These are phyloP conservation scores for Aspergillus nomiae DNA, from an alignment of 2,329 filamentous ascomycete genomes.

Conservation along the genomic window DNA sequence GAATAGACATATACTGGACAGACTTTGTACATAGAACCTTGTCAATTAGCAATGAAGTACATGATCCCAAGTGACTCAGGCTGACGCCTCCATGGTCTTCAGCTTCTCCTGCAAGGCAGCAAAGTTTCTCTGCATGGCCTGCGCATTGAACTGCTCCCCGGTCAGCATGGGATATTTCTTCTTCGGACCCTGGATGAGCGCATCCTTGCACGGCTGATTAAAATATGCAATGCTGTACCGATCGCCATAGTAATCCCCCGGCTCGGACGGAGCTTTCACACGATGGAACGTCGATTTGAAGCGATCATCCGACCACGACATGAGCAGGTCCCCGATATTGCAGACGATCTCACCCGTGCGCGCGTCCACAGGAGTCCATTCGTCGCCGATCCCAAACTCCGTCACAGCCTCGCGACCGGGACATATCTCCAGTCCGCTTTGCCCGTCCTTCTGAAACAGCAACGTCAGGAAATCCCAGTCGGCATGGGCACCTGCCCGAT, in stretches of 20 bases:
- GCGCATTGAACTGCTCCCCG: conserved; percentile 61
- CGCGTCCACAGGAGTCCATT: conserved; percentile 65
- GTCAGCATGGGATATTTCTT: conserved; percentile 65
- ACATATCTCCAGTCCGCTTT: conserved; percentile 66
- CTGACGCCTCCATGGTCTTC: conserved; percentile 23
- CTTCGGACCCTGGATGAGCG: conserved; percentile 60
- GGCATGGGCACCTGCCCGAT: conserved; percentile 64
- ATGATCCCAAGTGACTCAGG: not conserved
- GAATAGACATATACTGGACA: not conserved
- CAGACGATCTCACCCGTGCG: conserved; percentile 59
- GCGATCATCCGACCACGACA: conserved; percentile 68
- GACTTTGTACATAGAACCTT: not conserved
- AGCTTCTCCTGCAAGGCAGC: conserved; percentile 54
- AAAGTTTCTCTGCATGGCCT: conserved; percentile 60
- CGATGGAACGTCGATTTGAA: conserved; percentile 69
- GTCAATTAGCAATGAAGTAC: not conserved
- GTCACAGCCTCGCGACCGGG: conserved; percentile 64
- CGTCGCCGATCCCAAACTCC: conserved; percentile 60
- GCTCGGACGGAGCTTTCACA: conserved; percentile 62
- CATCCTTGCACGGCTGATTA: conserved; percentile 63
- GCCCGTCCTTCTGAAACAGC: conserved; percentile 62
- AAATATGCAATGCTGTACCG: conserved; percentile 68
- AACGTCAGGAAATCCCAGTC: conserved; percentile 67
- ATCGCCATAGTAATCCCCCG: conserved; percentile 58
- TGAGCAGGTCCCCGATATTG: conserved; percentile 67